Evolutionary conservation across 441 rosid species (phyloP), one percentile per base, ranked within the genome.

Genomic region (Eugenia klotzschiana): DNA sequence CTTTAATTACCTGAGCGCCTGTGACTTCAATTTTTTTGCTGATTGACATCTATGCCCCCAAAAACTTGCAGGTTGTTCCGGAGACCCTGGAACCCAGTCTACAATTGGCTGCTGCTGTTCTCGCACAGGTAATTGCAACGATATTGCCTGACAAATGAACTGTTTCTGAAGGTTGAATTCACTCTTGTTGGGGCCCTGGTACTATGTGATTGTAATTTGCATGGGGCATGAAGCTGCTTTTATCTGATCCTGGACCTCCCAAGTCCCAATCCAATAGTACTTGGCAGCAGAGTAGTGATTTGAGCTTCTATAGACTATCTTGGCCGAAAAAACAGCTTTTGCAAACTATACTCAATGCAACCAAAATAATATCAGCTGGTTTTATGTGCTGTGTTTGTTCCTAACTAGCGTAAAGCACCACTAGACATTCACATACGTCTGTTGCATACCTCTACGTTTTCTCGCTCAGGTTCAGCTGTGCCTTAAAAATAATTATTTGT

Each of bases 41-140:
- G 43, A 5, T 29, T 53, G 50, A 60, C 69, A 51, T 64, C 12
- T 33, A 60, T 33, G 77, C 77, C 77, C 37, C 40, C 58, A 69
- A 57, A 86, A 87, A 83, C 80, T 83, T 40, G 51, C 85, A 96
- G 99, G 99, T 97, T 90, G 99, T 97, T 57, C 99, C 99, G 23
- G 99, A 95, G 92, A 93, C 96, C 56, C 89, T 94, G 92, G 99
- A 95, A 89, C 98, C 99, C 83, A 97, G 99, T 91, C 92, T 97
- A 80, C 99, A 97, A 88, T 92, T 97, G 90, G 99, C 98, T 55
- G 97, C 99, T 80, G 99, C 98, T 85, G 99, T 97, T 89, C 98
- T 97, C 85, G 97, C 98, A 23, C 97, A 95, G 98, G 99, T 95
- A 90, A 82, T 3, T 51, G 33, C 51, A 51, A 20, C 6, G 33